These are phyloP conservation scores for Uronychia binucleata DNA, from an alignment of 73 alveolate genomes.

Conservation along the genomic window DNA sequence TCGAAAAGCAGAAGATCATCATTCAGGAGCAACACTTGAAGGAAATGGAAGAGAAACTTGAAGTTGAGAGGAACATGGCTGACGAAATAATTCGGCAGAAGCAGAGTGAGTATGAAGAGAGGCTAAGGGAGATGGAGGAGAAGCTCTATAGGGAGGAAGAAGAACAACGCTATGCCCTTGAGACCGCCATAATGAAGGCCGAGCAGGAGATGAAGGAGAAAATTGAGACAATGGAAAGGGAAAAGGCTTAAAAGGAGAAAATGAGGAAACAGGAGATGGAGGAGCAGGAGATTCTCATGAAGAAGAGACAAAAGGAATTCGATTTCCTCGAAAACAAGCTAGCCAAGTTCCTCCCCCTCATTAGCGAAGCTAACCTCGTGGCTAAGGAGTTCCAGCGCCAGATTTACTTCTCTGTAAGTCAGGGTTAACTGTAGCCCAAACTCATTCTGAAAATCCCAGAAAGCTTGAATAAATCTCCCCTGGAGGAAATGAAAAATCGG, in stretches of 20 bases:
- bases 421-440: constrained; percentile 17
- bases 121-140: constrained; percentile 38
- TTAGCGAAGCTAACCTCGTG: constrained; percentile 73
- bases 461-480: constrained; percentile 29
- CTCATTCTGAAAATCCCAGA: constrained; percentile 44
- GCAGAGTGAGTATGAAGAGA: constrained; percentile 28
- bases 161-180: neutral
- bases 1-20: constrained; percentile 38
- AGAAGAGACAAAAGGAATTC: constrained; percentile 41
- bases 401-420: constrained; percentile 20
- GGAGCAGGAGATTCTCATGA: constrained; percentile 37
- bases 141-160: too few relatives aligned
- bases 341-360: constrained; percentile 51
- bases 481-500: constrained; percentile 42
- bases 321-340: constrained; percentile 42
- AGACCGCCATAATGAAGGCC: neutral
- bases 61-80: constrained; percentile 42
- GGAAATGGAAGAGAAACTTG: constrained; percentile 41
- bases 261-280: constrained; percentile 34
- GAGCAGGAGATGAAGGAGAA: constrained; percentile 18
- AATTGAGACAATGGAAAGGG: constrained; percentile 25
- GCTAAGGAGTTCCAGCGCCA: constrained; percentile 56
- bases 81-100: constrained; percentile 24
- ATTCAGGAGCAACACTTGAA: constrained; percentile 13
- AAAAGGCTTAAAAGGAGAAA: constrained; percentile 30